phyloP scores from a whole-genome alignment of 495 filamentous ascomycete genomes.

The Wilcoxina mikolae region DNA sequence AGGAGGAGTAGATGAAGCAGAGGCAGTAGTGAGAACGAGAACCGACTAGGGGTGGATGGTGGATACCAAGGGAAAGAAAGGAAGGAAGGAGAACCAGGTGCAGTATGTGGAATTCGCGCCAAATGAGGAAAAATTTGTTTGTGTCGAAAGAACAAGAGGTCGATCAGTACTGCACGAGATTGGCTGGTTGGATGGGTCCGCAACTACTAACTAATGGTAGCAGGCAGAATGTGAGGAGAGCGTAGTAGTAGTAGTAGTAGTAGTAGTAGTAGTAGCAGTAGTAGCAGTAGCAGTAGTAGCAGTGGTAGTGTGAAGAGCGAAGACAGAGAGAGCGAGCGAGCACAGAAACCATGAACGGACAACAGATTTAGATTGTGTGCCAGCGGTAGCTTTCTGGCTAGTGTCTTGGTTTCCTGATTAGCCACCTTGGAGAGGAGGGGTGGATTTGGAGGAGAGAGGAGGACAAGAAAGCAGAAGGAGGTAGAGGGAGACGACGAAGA shows the following conservation, averaged over 20 bases:
- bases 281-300: too few species aligned
- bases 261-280: too few species aligned
- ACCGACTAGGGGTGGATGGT: constrained; percentile 1
- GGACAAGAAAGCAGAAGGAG: not conserved
- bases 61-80: constrained; percentile 5
- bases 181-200: not conserved
- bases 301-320: too few species aligned
- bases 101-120: constrained; percentile 5
- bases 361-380: constrained; percentile 1
- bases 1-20: not conserved
- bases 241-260: too few species aligned
- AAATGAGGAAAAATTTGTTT: constrained; percentile 7
- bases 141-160: constrained; percentile 1
- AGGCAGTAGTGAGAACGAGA: not conserved
- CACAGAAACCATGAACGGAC: not conserved
- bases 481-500: not conserved
- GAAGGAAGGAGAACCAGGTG: not conserved
- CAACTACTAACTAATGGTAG: not conserved
- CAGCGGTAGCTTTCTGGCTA: constrained; percentile 3
- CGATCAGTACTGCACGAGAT: constrained; percentile 3
- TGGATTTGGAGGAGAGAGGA: not conserved
- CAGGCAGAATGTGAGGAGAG: not conserved
- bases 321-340: not conserved
- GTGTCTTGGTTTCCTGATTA: constrained; percentile 4
- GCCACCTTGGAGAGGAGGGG: constrained; percentile 1